A percentile compares a stretch with the other conserved stretches of the same genome.
phyloP scores from a whole-genome alignment of 768 basidiomycete species.

The Strobilomyces echinocephalus region DNA sequence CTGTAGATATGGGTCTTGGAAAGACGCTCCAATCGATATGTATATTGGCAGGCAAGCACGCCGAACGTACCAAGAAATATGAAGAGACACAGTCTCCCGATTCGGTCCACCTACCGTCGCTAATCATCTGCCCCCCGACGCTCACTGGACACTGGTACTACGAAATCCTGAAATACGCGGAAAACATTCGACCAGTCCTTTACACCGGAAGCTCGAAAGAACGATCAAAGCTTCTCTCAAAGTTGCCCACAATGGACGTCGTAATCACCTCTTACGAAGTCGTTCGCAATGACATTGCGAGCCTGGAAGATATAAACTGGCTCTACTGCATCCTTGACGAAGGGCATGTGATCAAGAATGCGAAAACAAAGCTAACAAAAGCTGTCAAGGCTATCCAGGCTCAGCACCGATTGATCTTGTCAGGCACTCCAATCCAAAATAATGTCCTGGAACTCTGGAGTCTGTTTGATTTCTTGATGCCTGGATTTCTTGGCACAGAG shows the following conservation, averaged over 20 bases:
- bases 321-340: constrained; percentile 97
- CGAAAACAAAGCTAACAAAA: constrained; percentile 95
- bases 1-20: constrained; percentile 93
- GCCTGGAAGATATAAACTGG: constrained; percentile 73
- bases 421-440: constrained; percentile 98
- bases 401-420: constrained; percentile 90
- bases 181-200: constrained; percentile 76
- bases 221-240: constrained; percentile 61
- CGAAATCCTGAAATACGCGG: constrained; percentile 89
- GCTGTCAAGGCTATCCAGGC: constrained; percentile 89
- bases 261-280: constrained; percentile 98
- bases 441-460: constrained; percentile 99
- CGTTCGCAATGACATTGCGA: constrained; percentile 87
- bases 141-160: constrained; percentile 99
- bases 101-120: constrained; percentile 81
- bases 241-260: constrained; percentile 72
- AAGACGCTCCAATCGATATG: constrained; percentile 98
- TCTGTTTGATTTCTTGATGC: constrained; percentile 98
- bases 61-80: constrained; percentile 72
- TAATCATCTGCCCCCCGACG: constrained; percentile 96
- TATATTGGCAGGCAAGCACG: constrained; percentile 90
- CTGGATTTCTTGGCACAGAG: constrained; percentile 97
- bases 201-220: constrained; percentile 89
- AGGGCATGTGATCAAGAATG: constrained; percentile 98
- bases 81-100: constrained; percentile 66